Conservation (phyloP, 2,329 filamentous ascomycete genomes). For the Colletotrichum truncatum region DNA sequence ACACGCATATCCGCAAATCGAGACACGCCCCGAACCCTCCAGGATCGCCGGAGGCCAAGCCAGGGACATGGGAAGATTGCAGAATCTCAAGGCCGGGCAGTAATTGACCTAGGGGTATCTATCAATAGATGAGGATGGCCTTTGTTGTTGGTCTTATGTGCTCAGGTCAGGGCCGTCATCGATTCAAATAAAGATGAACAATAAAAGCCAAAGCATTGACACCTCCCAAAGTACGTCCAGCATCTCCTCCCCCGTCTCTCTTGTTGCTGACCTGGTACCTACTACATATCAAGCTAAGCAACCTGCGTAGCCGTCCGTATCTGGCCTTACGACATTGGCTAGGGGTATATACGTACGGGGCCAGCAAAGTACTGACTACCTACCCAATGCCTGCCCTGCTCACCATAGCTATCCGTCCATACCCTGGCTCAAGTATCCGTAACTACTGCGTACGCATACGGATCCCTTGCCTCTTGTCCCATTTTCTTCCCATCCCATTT, state of each 20-base stretch:
- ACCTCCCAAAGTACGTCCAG: too few relatives aligned
- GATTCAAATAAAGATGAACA: too few relatives aligned
- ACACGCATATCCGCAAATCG: slow-evolving; percentile 4
- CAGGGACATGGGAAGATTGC: background rate
- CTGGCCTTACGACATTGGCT: background rate
- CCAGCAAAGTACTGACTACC: background rate
- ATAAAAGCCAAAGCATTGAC: too few relatives aligned
- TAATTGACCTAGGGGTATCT: too few relatives aligned
- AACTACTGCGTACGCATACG: background rate
- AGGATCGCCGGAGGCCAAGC: background rate
- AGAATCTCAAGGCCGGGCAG: background rate
- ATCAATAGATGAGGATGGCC: background rate
- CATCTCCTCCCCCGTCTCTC: too few relatives aligned
- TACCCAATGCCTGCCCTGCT: background rate
- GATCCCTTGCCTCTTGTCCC: slow-evolving; percentile 9
- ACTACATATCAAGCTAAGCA: too few relatives aligned
- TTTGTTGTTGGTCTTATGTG: too few relatives aligned
- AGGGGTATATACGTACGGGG: background rate
- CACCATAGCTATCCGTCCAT: background rate
- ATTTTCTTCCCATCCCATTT: background rate
- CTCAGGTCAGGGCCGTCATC: too few relatives aligned
- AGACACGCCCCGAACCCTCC: background rate
- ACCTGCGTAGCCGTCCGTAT: background rate
- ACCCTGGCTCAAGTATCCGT: background rate
- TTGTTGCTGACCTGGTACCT: too few relatives aligned